Conservation (phyloP, 2,329 filamentous ascomycete genomes). For the Aspergillus sojae region DNA sequence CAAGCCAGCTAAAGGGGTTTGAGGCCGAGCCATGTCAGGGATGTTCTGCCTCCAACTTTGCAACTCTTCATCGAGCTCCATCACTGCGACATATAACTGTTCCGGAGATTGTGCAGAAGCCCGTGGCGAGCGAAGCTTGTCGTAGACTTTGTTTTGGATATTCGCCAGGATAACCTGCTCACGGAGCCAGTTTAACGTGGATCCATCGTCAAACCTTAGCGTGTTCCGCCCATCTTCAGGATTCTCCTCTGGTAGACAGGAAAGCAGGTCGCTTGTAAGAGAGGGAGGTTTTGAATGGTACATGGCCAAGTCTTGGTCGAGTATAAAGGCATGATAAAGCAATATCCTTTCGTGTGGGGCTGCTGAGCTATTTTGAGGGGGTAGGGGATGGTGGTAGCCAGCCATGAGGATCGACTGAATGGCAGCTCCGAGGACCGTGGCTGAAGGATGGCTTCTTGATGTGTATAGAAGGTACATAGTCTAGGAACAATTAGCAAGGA, state of each 20-base stretch:
- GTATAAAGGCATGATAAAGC: neutral
- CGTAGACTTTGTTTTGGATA: neutral
- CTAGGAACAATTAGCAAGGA: neutral
- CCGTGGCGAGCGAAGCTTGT: neutral
- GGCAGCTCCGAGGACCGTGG: neutral
- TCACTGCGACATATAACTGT: neutral
- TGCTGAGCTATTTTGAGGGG: neutral
- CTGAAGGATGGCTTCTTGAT: neutral
- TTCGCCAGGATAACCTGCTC: neutral
- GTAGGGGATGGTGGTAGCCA: neutral
- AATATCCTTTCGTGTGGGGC: neutral
- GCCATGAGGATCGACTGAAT: neutral
- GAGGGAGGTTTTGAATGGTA: neutral
- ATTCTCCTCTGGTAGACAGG: neutral
- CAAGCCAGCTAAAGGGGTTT: neutral
- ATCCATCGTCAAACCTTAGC: neutral
- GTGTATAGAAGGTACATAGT: neutral
- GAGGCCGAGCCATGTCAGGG: neutral
- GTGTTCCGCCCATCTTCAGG: neutral
- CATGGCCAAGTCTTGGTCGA: neutral
- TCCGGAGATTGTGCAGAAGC: neutral
- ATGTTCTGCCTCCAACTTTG: neutral
- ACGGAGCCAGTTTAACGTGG: neutral
- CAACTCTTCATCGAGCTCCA: neutral
- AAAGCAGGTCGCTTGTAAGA: neutral